Conservation (phyloP, 441 rosid species). For the Arabidopsis lyrata region DNA sequence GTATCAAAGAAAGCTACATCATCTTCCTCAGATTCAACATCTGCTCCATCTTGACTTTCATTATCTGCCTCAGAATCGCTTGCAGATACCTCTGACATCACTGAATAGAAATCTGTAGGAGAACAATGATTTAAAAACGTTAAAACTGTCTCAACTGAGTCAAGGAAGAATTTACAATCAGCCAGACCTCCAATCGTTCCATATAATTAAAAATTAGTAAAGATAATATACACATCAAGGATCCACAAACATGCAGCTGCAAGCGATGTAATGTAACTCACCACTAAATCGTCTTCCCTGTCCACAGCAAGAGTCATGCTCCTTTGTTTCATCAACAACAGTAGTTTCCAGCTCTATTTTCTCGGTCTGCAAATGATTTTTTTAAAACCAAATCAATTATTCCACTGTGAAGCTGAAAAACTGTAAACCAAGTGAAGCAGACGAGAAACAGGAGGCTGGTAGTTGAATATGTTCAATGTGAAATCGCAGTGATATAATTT, state of each 20-base stretch:
- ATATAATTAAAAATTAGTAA: not conserved
- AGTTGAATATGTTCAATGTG: conserved; percentile 12
- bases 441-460: conserved; percentile 7
- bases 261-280: conserved; percentile 47
- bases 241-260: conserved; percentile 9
- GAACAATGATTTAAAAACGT: conserved; percentile 25
- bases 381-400: not conserved
- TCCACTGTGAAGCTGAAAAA: conserved; percentile 14
- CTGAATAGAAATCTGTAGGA: conserved; percentile 92
- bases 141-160: conserved; percentile 28
- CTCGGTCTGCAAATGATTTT: conserved; percentile 68
- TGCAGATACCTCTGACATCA: conserved; percentile 89
- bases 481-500: conserved; percentile 1
- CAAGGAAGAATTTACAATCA: conserved; percentile 10
- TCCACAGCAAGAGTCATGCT: conserved; percentile 83
- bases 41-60: conserved; percentile 90
- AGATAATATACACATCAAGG: not conserved
- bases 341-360: conserved; percentile 96
- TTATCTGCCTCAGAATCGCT: conserved; percentile 89
- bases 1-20: conserved; percentile 79
- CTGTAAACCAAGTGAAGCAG: not conserved
- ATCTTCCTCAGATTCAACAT: conserved; percentile 90
- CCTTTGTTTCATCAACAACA: conserved; percentile 96
- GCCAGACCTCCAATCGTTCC: conserved; percentile 9
- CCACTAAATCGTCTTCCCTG: conserved; percentile 94